These are phyloP conservation scores for Leccinum pachyderme DNA, from an alignment of 1,284 basidiomycete species.

Conservation along the genomic window DNA sequence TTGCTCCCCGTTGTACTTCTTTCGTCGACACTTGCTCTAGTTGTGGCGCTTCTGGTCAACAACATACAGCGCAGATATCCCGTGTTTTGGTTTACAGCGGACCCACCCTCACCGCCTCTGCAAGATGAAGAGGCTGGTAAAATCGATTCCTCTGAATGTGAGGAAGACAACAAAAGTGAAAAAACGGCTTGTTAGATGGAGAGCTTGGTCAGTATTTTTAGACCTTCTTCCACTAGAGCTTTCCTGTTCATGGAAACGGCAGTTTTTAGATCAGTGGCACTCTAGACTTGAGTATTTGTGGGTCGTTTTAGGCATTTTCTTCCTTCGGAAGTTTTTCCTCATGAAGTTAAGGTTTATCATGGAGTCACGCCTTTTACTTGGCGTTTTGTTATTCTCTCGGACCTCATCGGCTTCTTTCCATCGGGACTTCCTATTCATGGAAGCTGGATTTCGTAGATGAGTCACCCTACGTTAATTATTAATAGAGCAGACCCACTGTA, in stretches of 20 bases:
- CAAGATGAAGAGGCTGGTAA: not conserved
- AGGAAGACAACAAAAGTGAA: not conserved
- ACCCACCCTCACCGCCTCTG: not conserved
- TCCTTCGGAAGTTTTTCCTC: not conserved
- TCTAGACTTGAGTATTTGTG: not conserved
- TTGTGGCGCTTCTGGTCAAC: constrained; percentile 53
- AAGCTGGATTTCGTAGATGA: not conserved
- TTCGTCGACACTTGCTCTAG: constrained; percentile 49
- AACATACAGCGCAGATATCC: constrained; percentile 61
- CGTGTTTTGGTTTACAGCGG: constrained; percentile 46
- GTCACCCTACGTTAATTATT: not conserved
- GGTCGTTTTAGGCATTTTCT: not conserved
- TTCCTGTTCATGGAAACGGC: not conserved
- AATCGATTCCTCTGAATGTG: not conserved
- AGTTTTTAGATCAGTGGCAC: not conserved
- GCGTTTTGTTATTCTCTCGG: not conserved
- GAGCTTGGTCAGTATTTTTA: not conserved
- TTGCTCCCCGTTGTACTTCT: constrained; percentile 59
- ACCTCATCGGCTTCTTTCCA: not conserved
- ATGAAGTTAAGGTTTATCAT: not conserved
- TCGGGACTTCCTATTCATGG: not conserved
- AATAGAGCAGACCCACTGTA: not conserved
- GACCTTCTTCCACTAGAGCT: not conserved
- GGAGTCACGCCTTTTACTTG: not conserved
- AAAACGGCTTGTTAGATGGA: not conserved